These are phyloP conservation scores for Leptodermis oblonga DNA, from an alignment of 257 asterid genomes.

Conservation along the genomic window DNA sequence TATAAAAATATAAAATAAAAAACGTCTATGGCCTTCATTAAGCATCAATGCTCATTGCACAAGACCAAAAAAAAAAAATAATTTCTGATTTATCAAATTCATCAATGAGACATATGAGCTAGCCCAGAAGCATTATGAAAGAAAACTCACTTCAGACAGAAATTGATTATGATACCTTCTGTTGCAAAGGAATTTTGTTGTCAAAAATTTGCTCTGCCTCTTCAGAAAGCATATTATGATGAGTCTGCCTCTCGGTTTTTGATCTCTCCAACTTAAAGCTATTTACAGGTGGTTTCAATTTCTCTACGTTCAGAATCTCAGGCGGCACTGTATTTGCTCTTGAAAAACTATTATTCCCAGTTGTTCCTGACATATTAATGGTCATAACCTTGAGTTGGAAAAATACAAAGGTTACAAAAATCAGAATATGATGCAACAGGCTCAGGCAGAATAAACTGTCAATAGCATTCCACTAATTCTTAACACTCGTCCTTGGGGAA, in stretches of 20 bases:
- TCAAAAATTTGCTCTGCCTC: constrained; percentile 85
- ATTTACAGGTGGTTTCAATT: constrained; percentile 32
- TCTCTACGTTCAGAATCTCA: constrained; percentile 42
- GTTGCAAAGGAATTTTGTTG: constrained; percentile 57
- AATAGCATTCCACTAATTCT: background rate
- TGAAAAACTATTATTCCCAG: constrained; percentile 32
- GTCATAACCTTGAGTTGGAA: constrained; percentile 18
- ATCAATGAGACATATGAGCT: background rate
- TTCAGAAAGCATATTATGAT: constrained; percentile 41
- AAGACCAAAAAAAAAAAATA: background rate
- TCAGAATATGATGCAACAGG: background rate
- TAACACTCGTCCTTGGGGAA: background rate
- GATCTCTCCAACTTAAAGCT: constrained; percentile 46
- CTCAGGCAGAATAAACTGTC: background rate
- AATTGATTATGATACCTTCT: constrained; percentile 51
- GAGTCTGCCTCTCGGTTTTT: constrained; percentile 61
- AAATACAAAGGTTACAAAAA: constrained; percentile 6
- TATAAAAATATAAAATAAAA: background rate
- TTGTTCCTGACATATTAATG: constrained; percentile 42
- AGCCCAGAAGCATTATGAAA: background rate
- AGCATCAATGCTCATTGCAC: background rate
- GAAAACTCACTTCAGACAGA: background rate
- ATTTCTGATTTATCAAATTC: background rate
- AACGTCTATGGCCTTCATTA: background rate
- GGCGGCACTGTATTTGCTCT: constrained; percentile 45